phyloP scores from a whole-genome alignment of 306 rosid genomes.

The Elaeagnus macrophylla region DNA sequence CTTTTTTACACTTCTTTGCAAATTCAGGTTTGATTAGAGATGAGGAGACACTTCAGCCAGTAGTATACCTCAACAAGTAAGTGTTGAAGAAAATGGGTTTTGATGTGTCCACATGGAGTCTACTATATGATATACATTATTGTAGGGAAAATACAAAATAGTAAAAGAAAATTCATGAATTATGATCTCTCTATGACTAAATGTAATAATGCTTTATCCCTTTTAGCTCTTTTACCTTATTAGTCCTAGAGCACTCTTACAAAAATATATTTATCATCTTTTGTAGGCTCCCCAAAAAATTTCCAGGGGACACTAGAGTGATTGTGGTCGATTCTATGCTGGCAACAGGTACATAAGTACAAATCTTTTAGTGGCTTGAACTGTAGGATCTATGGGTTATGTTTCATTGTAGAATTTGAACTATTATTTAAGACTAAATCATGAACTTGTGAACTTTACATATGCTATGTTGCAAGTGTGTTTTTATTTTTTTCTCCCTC shows the following conservation, averaged over 20 bases:
- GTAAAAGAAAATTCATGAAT: too few species aligned
- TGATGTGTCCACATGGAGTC: too few species aligned
- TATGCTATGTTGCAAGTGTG: neutral
- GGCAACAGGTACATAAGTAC: conserved; percentile 56
- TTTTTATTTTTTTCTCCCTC: too few species aligned
- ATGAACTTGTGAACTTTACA: neutral
- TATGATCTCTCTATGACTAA: too few species aligned
- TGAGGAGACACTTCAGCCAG: conserved; percentile 83
- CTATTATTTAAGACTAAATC: neutral
- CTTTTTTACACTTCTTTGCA: conserved; percentile 10
- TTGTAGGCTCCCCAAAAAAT: conserved; percentile 65
- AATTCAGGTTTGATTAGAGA: conserved; percentile 63
- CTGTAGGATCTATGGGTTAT: neutral
- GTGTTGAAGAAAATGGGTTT: conserved; percentile 1
- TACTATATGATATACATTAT: too few species aligned
- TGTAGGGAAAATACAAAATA: too few species aligned
- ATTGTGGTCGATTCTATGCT: conserved; percentile 91
- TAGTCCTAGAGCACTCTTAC: conserved; percentile 8
- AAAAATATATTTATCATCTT: conserved; percentile 4
- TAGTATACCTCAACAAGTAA: conserved; percentile 84
- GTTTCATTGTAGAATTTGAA: too few species aligned
- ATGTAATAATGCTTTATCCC: too few species aligned
- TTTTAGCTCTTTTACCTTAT: neutral
- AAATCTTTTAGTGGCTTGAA: conserved; percentile 14
- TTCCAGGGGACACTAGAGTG: conserved; percentile 68